Conservation (phyloP, 2,329 filamentous ascomycete species). For the Didymella segeticola region DNA sequence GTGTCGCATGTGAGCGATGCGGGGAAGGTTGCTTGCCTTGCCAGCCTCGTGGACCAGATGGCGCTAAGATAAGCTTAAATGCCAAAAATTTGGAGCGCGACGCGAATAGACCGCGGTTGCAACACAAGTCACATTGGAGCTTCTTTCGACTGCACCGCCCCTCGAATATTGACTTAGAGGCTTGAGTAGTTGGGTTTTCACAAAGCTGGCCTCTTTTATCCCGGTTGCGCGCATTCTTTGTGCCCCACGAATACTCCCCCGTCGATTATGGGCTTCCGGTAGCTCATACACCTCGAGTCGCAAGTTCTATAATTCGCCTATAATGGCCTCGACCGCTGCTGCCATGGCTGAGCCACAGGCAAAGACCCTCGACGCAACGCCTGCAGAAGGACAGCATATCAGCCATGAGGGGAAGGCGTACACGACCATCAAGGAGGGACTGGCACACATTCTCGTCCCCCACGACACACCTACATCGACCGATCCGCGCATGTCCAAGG, state of each 20-base stretch:
- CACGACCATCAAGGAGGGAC: constrained; percentile 69
- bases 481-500: constrained; percentile 56
- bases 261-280: constrained; percentile 36
- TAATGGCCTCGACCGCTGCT: constrained; percentile 25
- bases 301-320: constrained; percentile 24
- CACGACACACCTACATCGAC: constrained; percentile 57
- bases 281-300: constrained; percentile 27
- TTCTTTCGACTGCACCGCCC: not conserved
- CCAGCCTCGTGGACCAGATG: not conserved
- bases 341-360: constrained; percentile 19
- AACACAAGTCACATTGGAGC: constrained; percentile 3
- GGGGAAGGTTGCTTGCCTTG: constrained; percentile 5
- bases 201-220: constrained; percentile 30
- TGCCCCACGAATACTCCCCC: constrained; percentile 24
- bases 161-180: not conserved
- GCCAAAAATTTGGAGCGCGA: constrained; percentile 34
- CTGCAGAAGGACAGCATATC: constrained; percentile 41
- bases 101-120: constrained; percentile 4
- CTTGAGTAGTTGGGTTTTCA: not conserved
- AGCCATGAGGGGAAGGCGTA: constrained; percentile 61
- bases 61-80: constrained; percentile 45
- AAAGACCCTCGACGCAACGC: constrained; percentile 37
- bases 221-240: constrained; percentile 26
- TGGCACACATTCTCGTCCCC: constrained; percentile 72
- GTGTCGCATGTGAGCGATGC: not conserved